Evolutionary conservation across 768 basidiomycete species (phyloP), one percentile per base, ranked within the genome.

Genomic region (Mycena vulgaris): DNA sequence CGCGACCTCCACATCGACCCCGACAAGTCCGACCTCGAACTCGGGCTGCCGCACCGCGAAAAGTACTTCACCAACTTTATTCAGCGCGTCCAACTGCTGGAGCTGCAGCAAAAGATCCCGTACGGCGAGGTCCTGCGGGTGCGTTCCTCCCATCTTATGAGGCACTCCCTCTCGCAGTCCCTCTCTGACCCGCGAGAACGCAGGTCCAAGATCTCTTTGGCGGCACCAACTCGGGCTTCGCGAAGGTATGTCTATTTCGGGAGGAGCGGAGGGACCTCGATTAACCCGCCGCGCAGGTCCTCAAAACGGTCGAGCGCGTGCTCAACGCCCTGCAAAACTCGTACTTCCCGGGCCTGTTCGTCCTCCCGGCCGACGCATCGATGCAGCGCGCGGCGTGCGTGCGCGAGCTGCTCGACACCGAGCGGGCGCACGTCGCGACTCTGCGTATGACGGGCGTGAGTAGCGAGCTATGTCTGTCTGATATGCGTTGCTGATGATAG

Each of bases 101-200:
- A 84, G 66, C 52, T 77, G 25, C 82, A 83, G 59, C 77, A 79
- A 10, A 66, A 70, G 37, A 48, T 84, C 7, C 73, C 79, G 4
- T 84, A 79, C 67, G 83, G 83, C 61, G 84, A 85, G 71, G 83
- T 83, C n/a, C 45, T 85, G 58, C 76, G 79, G 60, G 71, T 60
- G 27, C 10, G 70, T 51, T 14, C 6, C 25, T 6, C 23, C 16
- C 9, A 4, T 55, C 2, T 37, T n/a, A 1, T 3, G 16, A 7
- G 2, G 8, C 17, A 10, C 16, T 9, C 33, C 6, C 19, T 9
- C 16, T 19, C 30, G 8, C 17, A 10, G 11, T 9, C 33, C 6
- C 19, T 9, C 16, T 19, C 30, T 23, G 14, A 31, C n/a, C 14
- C 27, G 47, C 25, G 21, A 23, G 28, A 23, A 19, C 14, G 7